These are phyloP conservation scores for Xylaria sp. DNA, from an alignment of 2,329 filamentous ascomycete genomes.

Conservation along the genomic window DNA sequence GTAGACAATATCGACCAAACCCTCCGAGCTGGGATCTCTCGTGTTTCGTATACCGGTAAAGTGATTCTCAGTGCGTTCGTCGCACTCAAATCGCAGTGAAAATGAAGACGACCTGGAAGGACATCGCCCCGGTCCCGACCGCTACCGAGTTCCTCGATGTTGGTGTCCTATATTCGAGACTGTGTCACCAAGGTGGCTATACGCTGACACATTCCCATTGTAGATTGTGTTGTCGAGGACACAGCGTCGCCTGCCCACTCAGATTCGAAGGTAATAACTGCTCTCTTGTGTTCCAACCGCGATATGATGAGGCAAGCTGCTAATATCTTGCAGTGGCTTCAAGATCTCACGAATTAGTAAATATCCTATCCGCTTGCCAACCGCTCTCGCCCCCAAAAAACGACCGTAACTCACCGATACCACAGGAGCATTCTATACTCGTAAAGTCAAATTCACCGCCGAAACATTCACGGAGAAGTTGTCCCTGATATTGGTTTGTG, in stretches of 20 bases:
- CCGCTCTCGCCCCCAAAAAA: neutral
- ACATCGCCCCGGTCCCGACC: conserved; percentile 88
- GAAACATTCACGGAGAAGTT: conserved; percentile 98
- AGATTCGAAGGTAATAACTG: conserved; percentile 71
- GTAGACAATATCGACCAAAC: conserved; percentile 13
- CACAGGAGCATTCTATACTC: conserved; percentile 82
- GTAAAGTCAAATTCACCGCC: conserved; percentile 98
- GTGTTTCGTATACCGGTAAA: too few species aligned
- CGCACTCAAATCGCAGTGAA: conserved; percentile 45
- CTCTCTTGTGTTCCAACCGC: neutral
- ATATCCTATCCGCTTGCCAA: neutral
- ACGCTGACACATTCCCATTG: conserved; percentile 18
- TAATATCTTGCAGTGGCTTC: conserved; percentile 72
- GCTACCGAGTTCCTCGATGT: conserved; percentile 92
- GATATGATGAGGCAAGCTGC: neutral
- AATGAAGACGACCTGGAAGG: conserved; percentile 75
- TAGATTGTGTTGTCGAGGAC: conserved; percentile 86
- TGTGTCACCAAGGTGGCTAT: neutral
- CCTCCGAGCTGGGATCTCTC: conserved; percentile 12
- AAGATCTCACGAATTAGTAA: conserved; percentile 86
- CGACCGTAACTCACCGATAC: conserved; percentile 18
- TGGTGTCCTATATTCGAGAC: conserved; percentile 50
- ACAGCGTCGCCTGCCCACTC: conserved; percentile 90
- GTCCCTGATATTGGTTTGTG: conserved; percentile 37
- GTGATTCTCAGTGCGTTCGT: conserved; percentile 28